Conservation (phyloP, 1,284 basidiomycete genomes). For the Ustilago xerochloae region DNA sequence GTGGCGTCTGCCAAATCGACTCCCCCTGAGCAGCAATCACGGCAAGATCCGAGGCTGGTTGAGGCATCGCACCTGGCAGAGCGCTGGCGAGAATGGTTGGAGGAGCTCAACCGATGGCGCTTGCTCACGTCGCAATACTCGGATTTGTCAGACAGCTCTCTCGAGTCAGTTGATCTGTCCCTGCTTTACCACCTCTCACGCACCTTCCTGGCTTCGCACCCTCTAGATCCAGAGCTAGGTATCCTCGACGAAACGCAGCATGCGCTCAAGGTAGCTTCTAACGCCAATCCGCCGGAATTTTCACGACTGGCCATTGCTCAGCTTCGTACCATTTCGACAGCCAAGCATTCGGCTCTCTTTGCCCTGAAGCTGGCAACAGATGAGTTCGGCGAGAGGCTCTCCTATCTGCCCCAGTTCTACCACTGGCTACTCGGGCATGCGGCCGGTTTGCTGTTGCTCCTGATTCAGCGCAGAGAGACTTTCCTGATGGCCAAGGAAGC, state of each 20-base stretch:
- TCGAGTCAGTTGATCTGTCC: conserved; percentile 40
- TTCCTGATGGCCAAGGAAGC: conserved; percentile 56
- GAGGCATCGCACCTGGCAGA: conserved; percentile 37
- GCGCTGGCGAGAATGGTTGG: conserved; percentile 49
- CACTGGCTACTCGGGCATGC: conserved; percentile 59
- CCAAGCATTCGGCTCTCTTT: conserved; percentile 50
- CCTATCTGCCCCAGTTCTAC: conserved; percentile 55
- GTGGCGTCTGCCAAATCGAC: conserved; percentile 11
- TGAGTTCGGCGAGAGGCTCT: conserved; percentile 57
- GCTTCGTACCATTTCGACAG: conserved; percentile 49
- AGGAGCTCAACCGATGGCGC: conserved; percentile 51
- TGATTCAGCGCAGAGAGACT: conserved; percentile 38
- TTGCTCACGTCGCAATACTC: conserved; percentile 46
- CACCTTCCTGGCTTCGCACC: conserved; percentile 45
- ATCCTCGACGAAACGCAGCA: conserved; percentile 48
- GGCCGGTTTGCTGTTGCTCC: conserved; percentile 49
- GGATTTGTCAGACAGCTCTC: conserved; percentile 40
- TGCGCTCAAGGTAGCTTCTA: conserved; percentile 29
- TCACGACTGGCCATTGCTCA: conserved; percentile 44
- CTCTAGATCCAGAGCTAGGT: conserved; percentile 41
- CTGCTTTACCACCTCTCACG: conserved; percentile 52
- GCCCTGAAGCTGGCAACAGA: conserved; percentile 48
- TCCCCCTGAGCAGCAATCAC: background rate
- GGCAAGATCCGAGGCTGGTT: conserved; percentile 5
- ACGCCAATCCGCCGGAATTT: conserved; percentile 29